These are phyloP conservation scores for Penicillium crustosum DNA, from an alignment of 2,329 filamentous ascomycete genomes.

Conservation along the genomic window DNA sequence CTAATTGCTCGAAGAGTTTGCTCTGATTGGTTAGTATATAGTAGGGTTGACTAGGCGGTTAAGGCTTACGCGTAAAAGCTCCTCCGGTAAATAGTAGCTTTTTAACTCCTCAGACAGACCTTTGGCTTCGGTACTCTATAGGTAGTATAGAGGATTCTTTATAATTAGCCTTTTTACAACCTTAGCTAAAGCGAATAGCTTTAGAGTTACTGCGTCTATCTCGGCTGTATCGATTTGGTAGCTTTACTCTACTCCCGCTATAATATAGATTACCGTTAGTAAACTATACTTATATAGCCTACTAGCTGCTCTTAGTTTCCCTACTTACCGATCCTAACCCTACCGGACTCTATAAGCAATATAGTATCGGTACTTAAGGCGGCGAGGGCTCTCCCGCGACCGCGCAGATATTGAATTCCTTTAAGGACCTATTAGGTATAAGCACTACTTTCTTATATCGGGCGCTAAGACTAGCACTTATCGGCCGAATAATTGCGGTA, in stretches of 20 bases:
- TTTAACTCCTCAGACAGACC: neutral
- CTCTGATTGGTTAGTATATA: neutral
- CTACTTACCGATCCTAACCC: neutral
- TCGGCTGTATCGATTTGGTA: neutral
- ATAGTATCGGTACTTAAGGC: neutral
- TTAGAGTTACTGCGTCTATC: neutral
- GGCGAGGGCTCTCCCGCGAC: neutral
- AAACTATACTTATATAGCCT: neutral
- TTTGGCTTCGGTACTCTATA: neutral
- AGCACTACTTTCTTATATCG: neutral
- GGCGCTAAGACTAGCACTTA: neutral
- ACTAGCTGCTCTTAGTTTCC: neutral
- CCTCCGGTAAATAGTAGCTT: neutral
- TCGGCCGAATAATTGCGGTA: neutral
- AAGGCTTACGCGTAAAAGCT: neutral
- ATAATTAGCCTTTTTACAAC: neutral
- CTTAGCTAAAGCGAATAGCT: neutral
- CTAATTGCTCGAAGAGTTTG: neutral
- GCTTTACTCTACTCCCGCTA: neutral
- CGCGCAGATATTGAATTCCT: slow-evolving; percentile 11
- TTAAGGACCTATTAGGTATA: neutral
- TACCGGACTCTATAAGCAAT: neutral
- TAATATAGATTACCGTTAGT: neutral
- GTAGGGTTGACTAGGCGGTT: neutral
- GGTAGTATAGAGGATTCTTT: neutral